Evolutionary conservation across 2,329 filamentous ascomycete genomes (phyloP).

Genomic region (Fusarium miscanthi): DNA sequence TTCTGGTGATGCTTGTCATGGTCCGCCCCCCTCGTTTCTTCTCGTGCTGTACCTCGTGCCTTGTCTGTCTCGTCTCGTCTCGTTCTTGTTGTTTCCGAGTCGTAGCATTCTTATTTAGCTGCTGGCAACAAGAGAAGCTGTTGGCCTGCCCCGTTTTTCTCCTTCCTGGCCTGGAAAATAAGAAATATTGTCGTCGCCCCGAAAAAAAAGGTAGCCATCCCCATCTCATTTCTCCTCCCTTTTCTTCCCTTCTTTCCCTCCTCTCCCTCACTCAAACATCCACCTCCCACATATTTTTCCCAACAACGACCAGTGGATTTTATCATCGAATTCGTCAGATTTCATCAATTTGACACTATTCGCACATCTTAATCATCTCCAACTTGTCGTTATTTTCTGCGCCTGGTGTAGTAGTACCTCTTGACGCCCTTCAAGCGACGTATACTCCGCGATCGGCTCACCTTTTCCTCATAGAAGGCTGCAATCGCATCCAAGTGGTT

Average conservation of each 20-base stretch:
- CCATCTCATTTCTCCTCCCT: slow-evolving; percentile 51
- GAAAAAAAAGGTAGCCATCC: slow-evolving; percentile 65
- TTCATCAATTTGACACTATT: slow-evolving; percentile 57
- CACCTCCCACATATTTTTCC: slow-evolving; percentile 48
- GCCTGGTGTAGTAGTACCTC: slow-evolving; percentile 45
- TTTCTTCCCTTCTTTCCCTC: slow-evolving; percentile 37
- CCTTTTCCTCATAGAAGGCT: slow-evolving; percentile 40
- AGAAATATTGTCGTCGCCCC: slow-evolving; percentile 56
- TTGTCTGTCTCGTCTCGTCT: slow-evolving; percentile 38
- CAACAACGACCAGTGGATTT: slow-evolving; percentile 51
- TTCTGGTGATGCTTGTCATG: slow-evolving; percentile 39
- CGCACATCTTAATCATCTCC: slow-evolving; percentile 49
- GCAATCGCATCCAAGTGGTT: slow-evolving; percentile 31
- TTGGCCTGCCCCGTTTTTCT: slow-evolving; percentile 60
- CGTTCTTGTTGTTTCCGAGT: slow-evolving; percentile 38
- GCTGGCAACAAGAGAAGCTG: slow-evolving; percentile 23
- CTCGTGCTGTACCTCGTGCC: slow-evolving; percentile 41
- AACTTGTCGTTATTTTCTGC: slow-evolving; percentile 53
- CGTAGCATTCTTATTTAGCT: slow-evolving; percentile 41
- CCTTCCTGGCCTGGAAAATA: slow-evolving; percentile 54
- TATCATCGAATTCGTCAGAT: slow-evolving; percentile 44
- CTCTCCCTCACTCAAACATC: slow-evolving; percentile 41
- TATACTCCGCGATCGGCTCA: slow-evolving; percentile 34
- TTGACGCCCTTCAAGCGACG: slow-evolving; percentile 39
- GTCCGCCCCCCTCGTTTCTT: slow-evolving; percentile 39